Evolutionary conservation across 2,329 filamentous ascomycete species (phyloP), one percentile per base, ranked within the genome.

Genomic region (Helicocarpus griseus): DNA sequence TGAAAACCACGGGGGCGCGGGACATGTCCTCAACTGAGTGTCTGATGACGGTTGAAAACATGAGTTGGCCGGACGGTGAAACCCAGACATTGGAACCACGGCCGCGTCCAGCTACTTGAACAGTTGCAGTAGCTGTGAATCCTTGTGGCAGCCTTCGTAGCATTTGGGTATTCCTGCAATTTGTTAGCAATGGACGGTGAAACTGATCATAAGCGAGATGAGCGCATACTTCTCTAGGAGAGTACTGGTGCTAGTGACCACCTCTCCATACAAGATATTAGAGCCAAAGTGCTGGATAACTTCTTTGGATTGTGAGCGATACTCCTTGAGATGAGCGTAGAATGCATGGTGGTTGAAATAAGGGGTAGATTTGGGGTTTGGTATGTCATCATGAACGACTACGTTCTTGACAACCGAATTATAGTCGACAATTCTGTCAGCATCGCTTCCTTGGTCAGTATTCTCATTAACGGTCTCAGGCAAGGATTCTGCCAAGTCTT

Each of bases 1-100:
- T 77, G 68, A 98, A 97, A 0, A 96, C 84, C 8, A 97, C 84
- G 0, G 93, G 90, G 0, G 87, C 86, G 1, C 77, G 80, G 40
- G 78, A 74, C 7, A 83, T 84, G 7, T 93, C 78, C 28, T 85
- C 76, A 28, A 87, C 80, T 0, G 86, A 80, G 69, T 98, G 93
- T 56, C 88, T 87, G 58, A 98, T 81, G 36, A 94, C 82, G 0
- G 85, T 89, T 8, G 89, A 95, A 71, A 95, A 93, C 65, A 96
- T 86, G 5, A 97, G 77, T 33, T 82, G 82, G 0, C 93, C 93
- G 0, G 87, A 80, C 0, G 93, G 93, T 0, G 90, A 89, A 4
- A 98, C 82, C 93, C 93, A 98, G 54, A 96, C 87, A 61, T 98
- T 98, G 29, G 79, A 83, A 3, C 93, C 93, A 8, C 93, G 85